Evolutionary conservation across 768 basidiomycete genomes (phyloP).

Genomic region (Agaricus blazei): DNA sequence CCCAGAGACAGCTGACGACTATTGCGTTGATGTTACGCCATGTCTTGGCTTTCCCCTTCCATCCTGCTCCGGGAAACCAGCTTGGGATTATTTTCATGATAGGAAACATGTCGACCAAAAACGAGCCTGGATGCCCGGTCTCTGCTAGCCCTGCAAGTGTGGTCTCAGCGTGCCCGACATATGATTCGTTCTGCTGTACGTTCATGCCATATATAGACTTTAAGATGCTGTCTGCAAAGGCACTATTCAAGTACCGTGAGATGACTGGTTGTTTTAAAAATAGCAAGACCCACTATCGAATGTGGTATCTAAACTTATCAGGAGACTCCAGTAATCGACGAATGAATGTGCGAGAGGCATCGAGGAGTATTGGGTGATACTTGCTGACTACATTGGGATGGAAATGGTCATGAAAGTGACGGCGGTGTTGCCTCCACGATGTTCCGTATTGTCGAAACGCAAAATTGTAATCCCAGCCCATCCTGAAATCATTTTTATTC

Average conservation of each 20-base stretch:
- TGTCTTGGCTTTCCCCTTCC: conserved; percentile 27
- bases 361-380: background rate
- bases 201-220: conserved; percentile 28
- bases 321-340: conserved; percentile 7
- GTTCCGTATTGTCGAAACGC: conserved; percentile 37
- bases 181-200: conserved; percentile 26
- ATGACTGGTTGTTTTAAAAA: too few relatives aligned
- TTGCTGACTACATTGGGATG: background rate
- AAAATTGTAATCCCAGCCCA: conserved; percentile 33
- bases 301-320: too few relatives aligned
- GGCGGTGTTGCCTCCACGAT: conserved; percentile 43
- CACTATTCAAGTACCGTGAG: background rate
- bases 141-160: conserved; percentile 20
- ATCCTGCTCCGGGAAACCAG: conserved; percentile 33
- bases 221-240: conserved; percentile 29
- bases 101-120: conserved; percentile 29
- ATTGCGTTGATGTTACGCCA: conserved; percentile 22
- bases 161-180: conserved; percentile 24
- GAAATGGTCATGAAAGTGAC: conserved; percentile 16
- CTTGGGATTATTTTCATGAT: conserved; percentile 29
- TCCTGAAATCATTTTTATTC: conserved; percentile 8
- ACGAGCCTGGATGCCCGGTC: conserved; percentile 26
- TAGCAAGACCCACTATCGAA: too few relatives aligned
- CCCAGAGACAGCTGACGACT: conserved; percentile 11
- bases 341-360: conserved; percentile 17